A percentile compares a stretch with the other conserved stretches of the same genome.
phyloP scores from a whole-genome alignment of 257 asterid genomes.

The Verbena officinalis region DNA sequence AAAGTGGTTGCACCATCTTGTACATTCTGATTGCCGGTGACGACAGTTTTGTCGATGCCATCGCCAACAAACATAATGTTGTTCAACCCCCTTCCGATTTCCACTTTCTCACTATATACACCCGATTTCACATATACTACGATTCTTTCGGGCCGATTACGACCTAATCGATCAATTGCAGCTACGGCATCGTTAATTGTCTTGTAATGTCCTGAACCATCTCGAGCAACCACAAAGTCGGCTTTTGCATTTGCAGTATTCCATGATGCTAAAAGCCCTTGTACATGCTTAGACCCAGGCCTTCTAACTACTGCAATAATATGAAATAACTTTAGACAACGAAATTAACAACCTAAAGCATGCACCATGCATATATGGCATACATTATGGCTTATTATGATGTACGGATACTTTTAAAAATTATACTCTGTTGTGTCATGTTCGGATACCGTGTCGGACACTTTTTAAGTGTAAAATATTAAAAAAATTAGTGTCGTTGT shows the following conservation, averaged over 20 bases:
- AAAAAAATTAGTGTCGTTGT: no score
- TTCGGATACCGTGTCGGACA: no score
- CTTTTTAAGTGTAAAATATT: no score
- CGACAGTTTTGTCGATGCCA: conserved; percentile 65
- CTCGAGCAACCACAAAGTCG: conserved; percentile 67
- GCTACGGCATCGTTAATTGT: conserved; percentile 64
- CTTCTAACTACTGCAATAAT: conserved; percentile 18
- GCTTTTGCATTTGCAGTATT: conserved; percentile 48
- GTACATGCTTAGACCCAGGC: conserved; percentile 20
- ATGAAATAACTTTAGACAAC: neutral
- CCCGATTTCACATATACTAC: conserved; percentile 62
- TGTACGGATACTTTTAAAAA: no score
- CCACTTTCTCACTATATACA: conserved; percentile 54
- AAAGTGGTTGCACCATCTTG: conserved; percentile 54
- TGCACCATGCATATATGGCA: no score
- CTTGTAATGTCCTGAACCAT: conserved; percentile 65
- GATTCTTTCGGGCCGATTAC: conserved; percentile 36
- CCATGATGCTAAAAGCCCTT: conserved; percentile 54
- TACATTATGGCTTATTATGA: no score
- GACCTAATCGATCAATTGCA: conserved; percentile 41
- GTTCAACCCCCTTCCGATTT: conserved; percentile 37
- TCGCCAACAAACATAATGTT: conserved; percentile 80
- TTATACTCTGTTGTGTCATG: no score
- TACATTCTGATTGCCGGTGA: conserved; percentile 48
- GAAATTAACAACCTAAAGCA: neutral